phyloP scores from a whole-genome alignment of 208 protist species.

The Spongospora subterranea region DNA sequence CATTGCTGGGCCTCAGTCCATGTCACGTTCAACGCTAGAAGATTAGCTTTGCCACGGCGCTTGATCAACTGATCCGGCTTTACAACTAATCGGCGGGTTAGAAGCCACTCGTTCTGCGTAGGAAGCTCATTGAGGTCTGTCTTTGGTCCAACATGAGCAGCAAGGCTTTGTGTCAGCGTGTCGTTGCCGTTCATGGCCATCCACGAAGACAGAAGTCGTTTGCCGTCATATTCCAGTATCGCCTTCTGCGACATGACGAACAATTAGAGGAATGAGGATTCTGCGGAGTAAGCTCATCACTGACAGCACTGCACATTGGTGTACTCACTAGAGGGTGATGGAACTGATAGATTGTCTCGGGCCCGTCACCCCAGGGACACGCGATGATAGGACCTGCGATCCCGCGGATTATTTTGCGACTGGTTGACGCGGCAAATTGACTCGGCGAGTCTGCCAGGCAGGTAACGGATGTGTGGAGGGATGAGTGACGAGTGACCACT shows the following conservation, averaged over 20 bases:
- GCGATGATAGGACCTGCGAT: too few relatives aligned
- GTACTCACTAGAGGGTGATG: too few relatives aligned
- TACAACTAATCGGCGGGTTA: constrained; percentile 75
- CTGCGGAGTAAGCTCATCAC: too few relatives aligned
- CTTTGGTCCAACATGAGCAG: constrained; percentile 59
- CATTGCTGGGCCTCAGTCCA: constrained; percentile 74
- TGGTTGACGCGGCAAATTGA: too few relatives aligned
- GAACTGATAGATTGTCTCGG: too few relatives aligned
- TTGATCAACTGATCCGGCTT: constrained; percentile 83
- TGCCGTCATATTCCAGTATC: constrained; percentile 78
- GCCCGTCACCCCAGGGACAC: too few relatives aligned
- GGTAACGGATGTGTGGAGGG: too few relatives aligned
- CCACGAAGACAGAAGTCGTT: constrained; percentile 72
- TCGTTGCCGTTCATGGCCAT: constrained; percentile 60
- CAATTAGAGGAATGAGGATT: too few relatives aligned
- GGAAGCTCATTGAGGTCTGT: constrained; percentile 66
- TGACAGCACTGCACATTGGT: too few relatives aligned
- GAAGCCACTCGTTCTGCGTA: constrained; percentile 73
- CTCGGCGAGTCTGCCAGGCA: too few relatives aligned
- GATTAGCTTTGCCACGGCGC: constrained; percentile 80
- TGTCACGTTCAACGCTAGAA: constrained; percentile 79
- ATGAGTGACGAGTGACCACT: too few relatives aligned
- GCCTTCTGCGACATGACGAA: constrained; percentile 72
- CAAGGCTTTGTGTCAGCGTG: constrained; percentile 18
- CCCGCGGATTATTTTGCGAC: too few relatives aligned